These are phyloP conservation scores for Vicia sativa DNA, from an alignment of 306 rosid genomes.

Conservation along the genomic window DNA sequence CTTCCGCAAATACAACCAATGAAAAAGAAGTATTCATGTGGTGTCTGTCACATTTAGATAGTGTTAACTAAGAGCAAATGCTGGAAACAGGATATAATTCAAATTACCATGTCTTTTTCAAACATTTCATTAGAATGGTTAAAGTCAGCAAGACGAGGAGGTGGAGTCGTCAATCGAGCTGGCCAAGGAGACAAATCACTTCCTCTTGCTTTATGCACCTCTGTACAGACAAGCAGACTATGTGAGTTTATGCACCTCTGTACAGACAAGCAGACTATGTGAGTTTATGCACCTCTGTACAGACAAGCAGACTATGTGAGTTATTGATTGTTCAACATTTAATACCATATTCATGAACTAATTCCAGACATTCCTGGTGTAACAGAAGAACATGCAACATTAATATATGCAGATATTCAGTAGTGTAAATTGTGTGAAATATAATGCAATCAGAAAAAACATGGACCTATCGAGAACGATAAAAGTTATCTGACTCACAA, in stretches of 20 bases:
- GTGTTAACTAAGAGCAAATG: not conserved
- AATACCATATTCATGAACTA: constrained; percentile 31
- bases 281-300: constrained; percentile 68
- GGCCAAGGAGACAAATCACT: constrained; percentile 92
- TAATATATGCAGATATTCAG: constrained; percentile 14
- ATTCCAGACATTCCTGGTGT: constrained; percentile 17
- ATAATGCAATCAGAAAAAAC: constrained; percentile 24
- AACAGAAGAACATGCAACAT: constrained; percentile 25
- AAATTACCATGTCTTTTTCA: constrained; percentile 73
- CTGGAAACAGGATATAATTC: constrained; percentile 11
- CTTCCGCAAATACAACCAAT: not conserved
- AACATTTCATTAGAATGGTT: constrained; percentile 74
- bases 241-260: constrained; percentile 77
- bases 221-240: too few species aligned
- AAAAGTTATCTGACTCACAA: constrained; percentile 6
- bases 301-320: constrained; percentile 40
- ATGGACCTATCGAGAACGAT: constrained; percentile 13
- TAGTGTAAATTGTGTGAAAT: not conserved
- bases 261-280: too few species aligned
- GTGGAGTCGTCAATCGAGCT: constrained; percentile 76
- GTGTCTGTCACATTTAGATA: too few species aligned
- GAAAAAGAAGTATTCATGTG: too few species aligned
- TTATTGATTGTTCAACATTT: constrained; percentile 42
- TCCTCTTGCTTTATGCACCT: constrained; percentile 70
- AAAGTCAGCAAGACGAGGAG: constrained; percentile 88